Base-by-base conservation (phyloP, 2,329 filamentous ascomycete genomes). In the Sarocladium brachiariae region DNA sequence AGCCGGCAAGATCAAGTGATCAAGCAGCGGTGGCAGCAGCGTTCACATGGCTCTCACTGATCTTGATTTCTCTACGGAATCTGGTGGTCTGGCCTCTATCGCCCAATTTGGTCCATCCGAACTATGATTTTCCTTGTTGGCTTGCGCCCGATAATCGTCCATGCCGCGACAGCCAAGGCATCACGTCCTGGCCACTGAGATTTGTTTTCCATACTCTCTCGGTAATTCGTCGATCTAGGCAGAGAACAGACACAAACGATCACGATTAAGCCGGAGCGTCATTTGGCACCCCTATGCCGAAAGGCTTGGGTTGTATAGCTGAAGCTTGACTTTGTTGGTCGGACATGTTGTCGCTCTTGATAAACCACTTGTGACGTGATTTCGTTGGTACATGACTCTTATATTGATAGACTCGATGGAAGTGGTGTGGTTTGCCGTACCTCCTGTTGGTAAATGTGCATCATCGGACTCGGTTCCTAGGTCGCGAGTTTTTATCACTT, bases 251-350 rank as follows among this genome's bases (percentile, higher is more conserved):
- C 54, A 62, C 52, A 56, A 54, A 57, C 62, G 86, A 89, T 89
- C 87, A 85, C 89, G 86, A 95, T 93, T 96, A 96, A 96, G 91
- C 91, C 90, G 91, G 91, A 95, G 90, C 88, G 81, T 81, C 84
- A 85, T 84, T 83, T 91, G 84, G 80, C 88, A 84, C 82, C 78
- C 82, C 77, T 75, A 74, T 72, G 71, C 80, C 74, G 87, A 95
- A 72, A 95, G 87, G 81, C 75, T 67, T 67, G 71, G 75, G 83
- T 82, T 86, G 88, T 84, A 83, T 96, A 87, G 89, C 85, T 81
- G 84, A 78, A 75, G 89, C 81, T 95, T 96, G 91, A 95, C 89
- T 96, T 89, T 87, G 87, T 81, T 84, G 87, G 80, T 85, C 87
- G 75, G 71, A 93, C 87, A 92, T 58, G 57, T n/a, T n/a, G n/a